These are phyloP conservation scores for Staphylotrichum tortipilum DNA, from an alignment of 495 filamentous ascomycete species.

Conservation along the genomic window DNA sequence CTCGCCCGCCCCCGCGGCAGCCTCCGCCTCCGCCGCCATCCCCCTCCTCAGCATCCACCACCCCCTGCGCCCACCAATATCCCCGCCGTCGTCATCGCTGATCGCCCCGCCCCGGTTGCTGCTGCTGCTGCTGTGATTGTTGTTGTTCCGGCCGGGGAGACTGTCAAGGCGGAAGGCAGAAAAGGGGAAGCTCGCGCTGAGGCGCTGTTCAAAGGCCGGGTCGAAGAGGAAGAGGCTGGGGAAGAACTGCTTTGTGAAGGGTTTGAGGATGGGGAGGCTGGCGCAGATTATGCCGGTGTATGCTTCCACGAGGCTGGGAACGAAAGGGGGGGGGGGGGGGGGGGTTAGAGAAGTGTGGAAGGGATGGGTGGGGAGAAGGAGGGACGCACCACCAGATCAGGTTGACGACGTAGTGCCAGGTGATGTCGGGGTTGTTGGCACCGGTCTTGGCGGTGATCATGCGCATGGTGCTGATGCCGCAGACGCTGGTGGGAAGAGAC, in stretches of 20 bases:
- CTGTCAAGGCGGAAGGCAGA: not conserved
- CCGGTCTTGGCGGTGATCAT: slow-evolving; percentile 8
- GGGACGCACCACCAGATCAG: slow-evolving; percentile 21
- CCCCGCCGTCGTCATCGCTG: not conserved
- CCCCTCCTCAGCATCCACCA: not conserved
- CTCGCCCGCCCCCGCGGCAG: too few species aligned
- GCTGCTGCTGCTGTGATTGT: not conserved
- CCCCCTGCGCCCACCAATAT: not conserved
- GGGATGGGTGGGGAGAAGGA: not conserved
- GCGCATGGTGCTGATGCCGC: slow-evolving; percentile 18
- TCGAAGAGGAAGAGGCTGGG: slow-evolving; percentile 8
- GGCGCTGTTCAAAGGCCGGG: not conserved
- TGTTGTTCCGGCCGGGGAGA: not conserved
- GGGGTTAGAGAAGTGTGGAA: not conserved
- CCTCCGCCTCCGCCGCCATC: not conserved
- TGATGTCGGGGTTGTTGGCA: slow-evolving; percentile 10
- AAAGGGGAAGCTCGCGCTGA: slow-evolving; percentile 1
- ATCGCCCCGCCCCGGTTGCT: not conserved
- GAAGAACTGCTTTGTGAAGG: slow-evolving; percentile 14
- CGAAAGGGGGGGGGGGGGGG: not conserved
- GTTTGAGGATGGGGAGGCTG: slow-evolving; percentile 17
- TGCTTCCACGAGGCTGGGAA: slow-evolving; percentile 17
- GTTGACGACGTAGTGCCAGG: slow-evolving; percentile 19
- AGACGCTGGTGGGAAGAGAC: slow-evolving; percentile 5
- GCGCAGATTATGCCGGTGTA: slow-evolving; percentile 21